phyloP scores from a whole-genome alignment of 805 yeast genomes.

The Wickerhamomyces chambardii region DNA sequence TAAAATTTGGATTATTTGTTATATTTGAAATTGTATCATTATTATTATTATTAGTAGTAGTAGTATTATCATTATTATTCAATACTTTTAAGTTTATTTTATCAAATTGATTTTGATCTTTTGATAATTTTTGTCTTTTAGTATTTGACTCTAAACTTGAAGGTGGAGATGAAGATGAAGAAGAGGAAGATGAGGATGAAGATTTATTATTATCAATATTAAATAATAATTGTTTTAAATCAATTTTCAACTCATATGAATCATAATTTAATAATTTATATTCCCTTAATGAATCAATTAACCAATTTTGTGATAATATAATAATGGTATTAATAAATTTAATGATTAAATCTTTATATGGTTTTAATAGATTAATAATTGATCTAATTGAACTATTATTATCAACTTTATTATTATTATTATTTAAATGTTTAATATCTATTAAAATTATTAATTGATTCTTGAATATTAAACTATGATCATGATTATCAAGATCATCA shows the following conservation, averaged over 20 bases:
- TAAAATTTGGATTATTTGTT: constrained; percentile 12
- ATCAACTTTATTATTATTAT: too few species aligned
- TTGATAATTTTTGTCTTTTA: too few species aligned
- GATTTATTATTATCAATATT: too few species aligned
- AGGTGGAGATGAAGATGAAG: too few species aligned
- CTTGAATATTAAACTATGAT: neutral
- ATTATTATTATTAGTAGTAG: neutral
- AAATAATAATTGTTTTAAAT: too few species aligned
- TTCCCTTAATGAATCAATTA: constrained; percentile 10
- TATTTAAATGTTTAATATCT: neutral
- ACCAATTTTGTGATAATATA: constrained; percentile 13
- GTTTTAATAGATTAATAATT: neutral
- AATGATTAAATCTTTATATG: neutral
- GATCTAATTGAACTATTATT: neutral
- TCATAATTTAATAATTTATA: constrained; percentile 1
- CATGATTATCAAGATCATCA: too few species aligned
- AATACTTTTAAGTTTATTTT: constrained; percentile 3
- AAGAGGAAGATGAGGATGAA: too few species aligned
- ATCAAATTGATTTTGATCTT: neutral
- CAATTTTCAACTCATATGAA: constrained; percentile 1
- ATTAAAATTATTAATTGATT: too few species aligned
- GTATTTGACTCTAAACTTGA: too few species aligned
- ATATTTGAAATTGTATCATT: neutral
- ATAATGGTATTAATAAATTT: neutral
- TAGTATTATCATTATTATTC: neutral